phyloP scores from a whole-genome alignment of 73 alveolate genomes.

The Paramecium biaurelia region DNA sequence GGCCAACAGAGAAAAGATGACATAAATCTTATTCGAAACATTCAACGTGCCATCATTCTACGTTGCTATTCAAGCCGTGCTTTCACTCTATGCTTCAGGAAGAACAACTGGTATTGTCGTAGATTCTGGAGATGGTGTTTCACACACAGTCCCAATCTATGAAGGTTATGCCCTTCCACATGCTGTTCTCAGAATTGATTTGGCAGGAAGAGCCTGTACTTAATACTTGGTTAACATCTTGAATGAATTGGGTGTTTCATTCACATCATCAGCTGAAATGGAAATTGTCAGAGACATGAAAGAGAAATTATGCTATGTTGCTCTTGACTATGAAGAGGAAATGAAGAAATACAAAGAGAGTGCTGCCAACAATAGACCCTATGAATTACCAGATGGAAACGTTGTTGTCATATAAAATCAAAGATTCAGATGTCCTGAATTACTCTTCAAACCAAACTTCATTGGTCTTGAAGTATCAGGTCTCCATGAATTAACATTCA shows the following conservation, averaged over 20 bases:
- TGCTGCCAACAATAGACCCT: constrained; percentile 50
- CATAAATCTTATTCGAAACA: constrained; percentile 95
- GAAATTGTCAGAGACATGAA: constrained; percentile 85
- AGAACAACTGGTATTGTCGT: constrained; percentile 95
- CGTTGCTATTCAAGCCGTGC: constrained; percentile 94
- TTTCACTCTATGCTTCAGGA: constrained; percentile 95
- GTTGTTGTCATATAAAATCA: constrained; percentile 45
- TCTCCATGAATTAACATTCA: constrained; percentile 77
- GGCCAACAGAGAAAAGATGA: constrained; percentile 85
- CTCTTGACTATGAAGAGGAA: constrained; percentile 60
- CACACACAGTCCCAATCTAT: constrained; percentile 99
- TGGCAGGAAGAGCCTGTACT: constrained; percentile 97
- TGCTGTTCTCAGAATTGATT: constrained; percentile 87
- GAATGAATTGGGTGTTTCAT: constrained; percentile 84
- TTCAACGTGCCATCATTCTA: constrained; percentile 96
- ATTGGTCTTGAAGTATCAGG: constrained; percentile 74
- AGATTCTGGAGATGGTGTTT: constrained; percentile 99
- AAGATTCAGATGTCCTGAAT: constrained; percentile 87
- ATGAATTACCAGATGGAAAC: constrained; percentile 64
- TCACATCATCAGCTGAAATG: constrained; percentile 93
- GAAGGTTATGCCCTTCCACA: constrained; percentile 97
- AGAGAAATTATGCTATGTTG: constrained; percentile 59
- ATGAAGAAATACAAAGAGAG: not conserved
- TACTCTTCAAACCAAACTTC: constrained; percentile 83
- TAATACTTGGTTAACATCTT: constrained; percentile 83